Base-by-base conservation (phyloP, 2,329 filamentous ascomycete species). In the Fusarium zealandicum region DNA sequence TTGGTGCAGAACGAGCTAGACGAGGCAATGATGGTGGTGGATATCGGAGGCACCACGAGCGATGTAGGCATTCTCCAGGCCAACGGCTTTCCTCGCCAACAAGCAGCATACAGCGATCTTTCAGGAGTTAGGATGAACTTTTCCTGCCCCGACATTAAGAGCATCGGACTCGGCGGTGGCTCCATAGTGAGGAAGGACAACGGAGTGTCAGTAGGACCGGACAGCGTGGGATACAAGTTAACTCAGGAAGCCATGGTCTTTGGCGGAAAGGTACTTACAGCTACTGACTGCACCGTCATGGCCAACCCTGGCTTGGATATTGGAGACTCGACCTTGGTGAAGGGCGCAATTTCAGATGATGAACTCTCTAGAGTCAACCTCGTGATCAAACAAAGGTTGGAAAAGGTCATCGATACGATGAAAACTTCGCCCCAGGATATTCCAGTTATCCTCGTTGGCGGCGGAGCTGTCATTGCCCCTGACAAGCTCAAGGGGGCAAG, bases 21-120 rank as follows among this genome's bases (percentile, higher is more conserved):
- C 3, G 72, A 78, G 48, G 70, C 74, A 1, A 72, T 79, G 61
- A 82, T 88, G 74, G 85, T 89, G 0, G 81, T 88, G 2, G 86
- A 89, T 63, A 82, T 89, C 46, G 86, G 86, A 1, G 86, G 86
- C 3, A 89, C 86, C 0, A 89, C 86, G 0, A 82, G 84, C 0
- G 86, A 89, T 59, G 82, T 87, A 10, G 85, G 86, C 0, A 70
- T 87, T 0, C 69, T 89, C 4, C 76, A 85, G 6, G 76, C 80
- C 0, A 87, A 82, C 41, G 86, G 86, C 0, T 86, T 89, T 42
- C 87, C 86, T 0, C 77, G 85, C 27, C 83, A 87, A 67, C 80
- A 83, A 42, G 82, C 84, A 5, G 83, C 84, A 0, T 88, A 85
- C 57, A 85, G 82, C 28, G 80, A 86, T 27, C 73, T 89, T 3